phyloP scores from a whole-genome alignment of 805 yeast species.

The Saturnispora gosingensis region DNA sequence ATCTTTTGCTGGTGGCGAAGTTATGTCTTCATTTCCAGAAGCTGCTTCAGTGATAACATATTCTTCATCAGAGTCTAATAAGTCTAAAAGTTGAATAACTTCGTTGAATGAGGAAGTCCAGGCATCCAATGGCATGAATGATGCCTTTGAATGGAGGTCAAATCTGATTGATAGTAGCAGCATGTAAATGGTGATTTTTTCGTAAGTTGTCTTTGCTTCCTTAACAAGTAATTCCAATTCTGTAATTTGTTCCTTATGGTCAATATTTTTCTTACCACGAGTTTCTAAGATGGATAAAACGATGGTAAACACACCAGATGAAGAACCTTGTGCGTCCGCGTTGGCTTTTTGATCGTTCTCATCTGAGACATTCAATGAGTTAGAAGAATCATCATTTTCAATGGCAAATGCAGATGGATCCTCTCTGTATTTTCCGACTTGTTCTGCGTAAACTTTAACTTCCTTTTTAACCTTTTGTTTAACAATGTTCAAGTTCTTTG shows the following conservation, averaged over 20 bases:
- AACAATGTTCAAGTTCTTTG: conserved; percentile 78
- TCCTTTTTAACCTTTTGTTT: conserved; percentile 84
- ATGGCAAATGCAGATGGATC: conserved; percentile 67
- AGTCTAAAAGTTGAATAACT: conserved; percentile 48
- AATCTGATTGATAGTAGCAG: conserved; percentile 82
- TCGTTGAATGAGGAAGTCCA: conserved; percentile 70
- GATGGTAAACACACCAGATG: conserved; percentile 52
- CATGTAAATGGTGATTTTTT: conserved; percentile 66
- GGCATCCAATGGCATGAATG: conserved; percentile 67
- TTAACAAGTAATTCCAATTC: conserved; percentile 53
- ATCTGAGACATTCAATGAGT: not conserved
- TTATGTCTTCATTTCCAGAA: conserved; percentile 58
- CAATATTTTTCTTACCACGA: conserved; percentile 93
- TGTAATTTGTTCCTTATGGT: conserved; percentile 66
- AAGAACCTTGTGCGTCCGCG: conserved; percentile 23
- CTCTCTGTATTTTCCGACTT: conserved; percentile 50
- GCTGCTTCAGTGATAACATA: conserved; percentile 77
- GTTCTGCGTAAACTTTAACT: conserved; percentile 54
- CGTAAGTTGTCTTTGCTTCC: conserved; percentile 53
- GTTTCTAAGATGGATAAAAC: conserved; percentile 71
- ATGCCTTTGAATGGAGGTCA: conserved; percentile 59
- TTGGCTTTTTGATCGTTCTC: conserved; percentile 13
- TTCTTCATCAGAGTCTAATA: conserved; percentile 54
- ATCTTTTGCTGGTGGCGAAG: conserved; percentile 57
- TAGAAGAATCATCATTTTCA: not conserved